Base-by-base conservation (phyloP, 805 yeast genomes). In the Starmerella geochares region DNA sequence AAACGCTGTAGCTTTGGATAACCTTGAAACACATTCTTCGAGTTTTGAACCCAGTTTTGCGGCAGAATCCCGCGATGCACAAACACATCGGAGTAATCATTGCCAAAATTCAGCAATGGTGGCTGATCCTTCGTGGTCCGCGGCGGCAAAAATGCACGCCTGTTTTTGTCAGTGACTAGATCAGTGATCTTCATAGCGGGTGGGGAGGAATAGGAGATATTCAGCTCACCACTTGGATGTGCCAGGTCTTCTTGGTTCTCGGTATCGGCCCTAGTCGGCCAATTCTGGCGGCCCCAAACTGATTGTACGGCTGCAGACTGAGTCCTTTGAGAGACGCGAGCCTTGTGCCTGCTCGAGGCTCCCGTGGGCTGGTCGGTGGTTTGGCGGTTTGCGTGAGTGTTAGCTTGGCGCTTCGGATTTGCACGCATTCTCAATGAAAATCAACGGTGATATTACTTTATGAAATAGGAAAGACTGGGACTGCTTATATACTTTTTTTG, bases 1-100 rank as follows among this genome's bases (percentile, higher is more conserved):
- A 88, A 67, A 56, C 71, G 73, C 56, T 81, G 84, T 16, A 88
- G 70, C 61, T 84, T 84, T 2, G 96, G 96, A 56, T 88, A 88
- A 2, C 96, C 96, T 47, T 77, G 82, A 1, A 82, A 77, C 1
- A 88, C 81, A 49, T 77, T 75, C 29, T 71, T 68, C 1, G 77
- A 71, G 63, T 88, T 88, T 47, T 81, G 71, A 21, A 88, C 78
- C 58, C 74, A 78, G 21, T 67, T 69, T 41, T 78, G 79, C 0
- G 95, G 94, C 3, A 76, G 64, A 6, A 70, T 66, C 0, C 80
- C 81, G 0, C 81, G 69, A 57, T 80, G 84, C 32, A 86, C 67
- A 59, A 77, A 82, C 55, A 79, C 69, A 56, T 83, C 79, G 2
- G 87, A 72, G 60, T 81, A 86, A 63, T 87, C 94, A 60, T 85